Percentiles rank a stretch among this genome's conserved stretches.
phyloP scores from a whole-genome alignment of 768 basidiomycete species.

The Tylopilus subfusipes region DNA sequence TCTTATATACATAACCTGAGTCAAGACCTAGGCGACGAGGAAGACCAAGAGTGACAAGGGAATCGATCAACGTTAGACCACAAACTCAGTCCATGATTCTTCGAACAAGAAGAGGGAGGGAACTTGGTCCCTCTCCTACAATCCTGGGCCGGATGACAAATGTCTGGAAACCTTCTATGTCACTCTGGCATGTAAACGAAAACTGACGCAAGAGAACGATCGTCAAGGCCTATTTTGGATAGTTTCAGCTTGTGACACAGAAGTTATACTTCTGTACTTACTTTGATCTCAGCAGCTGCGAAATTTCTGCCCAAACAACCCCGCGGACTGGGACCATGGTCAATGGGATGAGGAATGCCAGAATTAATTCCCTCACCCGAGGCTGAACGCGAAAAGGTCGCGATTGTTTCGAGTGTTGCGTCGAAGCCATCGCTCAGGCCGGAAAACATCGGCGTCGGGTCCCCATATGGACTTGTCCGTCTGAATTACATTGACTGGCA shows the following conservation, averaged over 20 bases:
- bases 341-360: slow-evolving; percentile 2
- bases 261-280: slow-evolving; percentile 18
- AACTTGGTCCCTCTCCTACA: slow-evolving; percentile 49
- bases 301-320: slow-evolving; percentile 60
- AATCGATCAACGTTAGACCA: neutral
- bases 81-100: slow-evolving; percentile 20
- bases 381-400: slow-evolving; percentile 55
- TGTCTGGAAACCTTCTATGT: slow-evolving; percentile 63
- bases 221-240: slow-evolving; percentile 34
- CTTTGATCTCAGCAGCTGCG: slow-evolving; percentile 59
- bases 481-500: slow-evolving; percentile 58
- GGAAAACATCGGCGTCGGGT: slow-evolving; percentile 50
- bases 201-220: slow-evolving; percentile 53
- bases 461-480: slow-evolving; percentile 56
- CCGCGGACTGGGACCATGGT: slow-evolving; percentile 43
- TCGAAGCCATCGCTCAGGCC: slow-evolving; percentile 62
- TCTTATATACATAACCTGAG: neutral
- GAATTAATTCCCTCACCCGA: slow-evolving; percentile 41
- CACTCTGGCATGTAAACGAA: slow-evolving; percentile 45
- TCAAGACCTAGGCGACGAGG: no score
- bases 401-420: slow-evolving; percentile 35
- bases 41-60: neutral
- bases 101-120: slow-evolving; percentile 51
- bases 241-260: slow-evolving; percentile 21
- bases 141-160: slow-evolving; percentile 63